Conservation (phyloP, 176 grass and related monocot species). For the Stipa capillata region DNA sequence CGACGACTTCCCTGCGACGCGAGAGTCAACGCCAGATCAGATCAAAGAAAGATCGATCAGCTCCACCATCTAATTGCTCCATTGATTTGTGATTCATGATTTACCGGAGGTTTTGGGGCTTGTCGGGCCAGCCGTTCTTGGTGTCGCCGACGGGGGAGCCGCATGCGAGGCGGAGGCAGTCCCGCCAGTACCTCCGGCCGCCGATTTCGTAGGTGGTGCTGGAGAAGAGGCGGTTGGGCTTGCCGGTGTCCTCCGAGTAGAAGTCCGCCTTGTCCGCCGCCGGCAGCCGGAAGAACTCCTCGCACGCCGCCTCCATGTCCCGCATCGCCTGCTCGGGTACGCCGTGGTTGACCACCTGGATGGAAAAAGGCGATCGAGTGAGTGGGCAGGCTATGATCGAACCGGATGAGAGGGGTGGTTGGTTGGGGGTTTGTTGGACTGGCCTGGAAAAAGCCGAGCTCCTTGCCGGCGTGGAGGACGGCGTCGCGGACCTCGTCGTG, state of each 20-base stretch:
- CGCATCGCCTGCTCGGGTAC: conserved; percentile 27
- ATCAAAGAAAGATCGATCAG: background rate
- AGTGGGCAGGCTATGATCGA: too few species aligned
- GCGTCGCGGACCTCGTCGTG: conserved; percentile 42
- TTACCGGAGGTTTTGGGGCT: conserved; percentile 45
- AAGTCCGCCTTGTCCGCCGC: conserved; percentile 30
- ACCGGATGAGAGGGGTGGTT: background rate
- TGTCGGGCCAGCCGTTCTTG: conserved; percentile 44
- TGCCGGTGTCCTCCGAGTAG: conserved; percentile 37
- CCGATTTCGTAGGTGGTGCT: conserved; percentile 29
- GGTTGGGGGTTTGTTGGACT: background rate
- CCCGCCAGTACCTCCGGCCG: conserved; percentile 44
- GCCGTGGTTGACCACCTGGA: conserved; percentile 77
- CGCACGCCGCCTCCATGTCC: conserved; percentile 28
- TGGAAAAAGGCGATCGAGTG: background rate
- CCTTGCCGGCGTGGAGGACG: conserved; percentile 42
- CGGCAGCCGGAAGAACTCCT: conserved; percentile 52
- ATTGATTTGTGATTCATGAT: background rate
- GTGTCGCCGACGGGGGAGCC: conserved; percentile 23
- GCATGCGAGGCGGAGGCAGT: conserved; percentile 64
- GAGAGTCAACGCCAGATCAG: background rate
- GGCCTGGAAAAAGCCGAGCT: conserved; percentile 72
- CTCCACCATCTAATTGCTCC: background rate
- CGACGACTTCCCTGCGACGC: conserved; percentile 19
- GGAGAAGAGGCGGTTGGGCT: conserved; percentile 48